These are phyloP conservation scores for Capsicum rhomboideum DNA, from an alignment of 257 asterid species.

Conservation along the genomic window DNA sequence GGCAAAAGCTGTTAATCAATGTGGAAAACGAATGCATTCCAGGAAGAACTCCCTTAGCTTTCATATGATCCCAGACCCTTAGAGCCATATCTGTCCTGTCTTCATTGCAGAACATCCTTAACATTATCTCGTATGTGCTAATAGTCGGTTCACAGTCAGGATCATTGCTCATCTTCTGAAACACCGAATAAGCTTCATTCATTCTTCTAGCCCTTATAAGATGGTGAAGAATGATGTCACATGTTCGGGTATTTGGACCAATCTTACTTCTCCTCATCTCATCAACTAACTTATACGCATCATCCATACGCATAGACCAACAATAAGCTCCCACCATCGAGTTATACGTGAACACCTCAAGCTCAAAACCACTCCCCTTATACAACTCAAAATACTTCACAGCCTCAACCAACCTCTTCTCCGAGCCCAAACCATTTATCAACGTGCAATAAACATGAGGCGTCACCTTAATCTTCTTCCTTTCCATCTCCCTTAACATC, in stretches of 20 bases:
- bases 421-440: conserved; percentile 78
- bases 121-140: conserved; percentile 71
- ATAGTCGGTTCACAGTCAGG: conserved; percentile 49
- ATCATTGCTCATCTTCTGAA: conserved; percentile 49
- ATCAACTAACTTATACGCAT: conserved; percentile 41
- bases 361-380: conserved; percentile 29
- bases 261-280: conserved; percentile 58
- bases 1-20: conserved; percentile 49
- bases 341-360: conserved; percentile 66
- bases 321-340: conserved; percentile 85
- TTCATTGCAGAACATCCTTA: conserved; percentile 71
- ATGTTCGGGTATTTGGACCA: conserved; percentile 73
- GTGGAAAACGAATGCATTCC: conserved; percentile 69
- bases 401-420: conserved; percentile 50
- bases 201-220: conserved; percentile 37
- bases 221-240: conserved; percentile 63
- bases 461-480: conserved; percentile 41
- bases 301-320: conserved; percentile 44
- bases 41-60: conserved; percentile 59
- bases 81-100: conserved; percentile 58
- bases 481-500: conserved; percentile 47
- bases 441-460: conserved; percentile 82
- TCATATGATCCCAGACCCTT: conserved; percentile 66
- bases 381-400: conserved; percentile 50
- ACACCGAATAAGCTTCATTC: conserved; percentile 50